These are phyloP conservation scores for Apiospora kogelbergensis DNA, from an alignment of 2,329 filamentous ascomycete genomes.

Conservation along the genomic window DNA sequence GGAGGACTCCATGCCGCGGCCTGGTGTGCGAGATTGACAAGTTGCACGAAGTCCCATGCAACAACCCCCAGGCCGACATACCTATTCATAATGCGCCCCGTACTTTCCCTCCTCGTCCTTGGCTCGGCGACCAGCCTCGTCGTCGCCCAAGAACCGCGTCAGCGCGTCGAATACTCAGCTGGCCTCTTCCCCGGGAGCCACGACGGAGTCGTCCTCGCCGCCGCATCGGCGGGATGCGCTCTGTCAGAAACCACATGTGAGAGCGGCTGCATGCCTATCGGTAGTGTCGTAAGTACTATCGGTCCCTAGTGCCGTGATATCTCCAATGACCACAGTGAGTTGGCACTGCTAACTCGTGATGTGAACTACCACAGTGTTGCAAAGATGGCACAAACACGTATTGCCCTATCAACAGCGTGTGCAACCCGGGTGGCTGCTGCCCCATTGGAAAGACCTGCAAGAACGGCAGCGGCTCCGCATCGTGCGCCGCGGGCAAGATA, in stretches of 20 bases:
- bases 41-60: not conserved
- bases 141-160: not conserved
- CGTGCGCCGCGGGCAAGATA: conserved; percentile 17
- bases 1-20: not conserved
- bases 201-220: not conserved
- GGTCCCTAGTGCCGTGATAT: not conserved
- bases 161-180: not conserved
- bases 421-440: conserved; percentile 23
- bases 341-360: not conserved
- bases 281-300: not conserved
- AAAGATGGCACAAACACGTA: conserved; percentile 25
- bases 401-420: conserved; percentile 21
- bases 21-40: not conserved
- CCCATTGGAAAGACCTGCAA: conserved; percentile 21
- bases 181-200: not conserved
- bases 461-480: conserved; percentile 12
- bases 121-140: not conserved
- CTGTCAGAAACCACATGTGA: conserved; percentile 17
- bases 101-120: not conserved
- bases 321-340: not conserved
- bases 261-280: conserved; percentile 20
- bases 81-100: not conserved
- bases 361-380: conserved; percentile 18
- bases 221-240: not conserved
- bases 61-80: not conserved